Conservation (phyloP, 169 alveolate species). For the Neospora caninum region DNA sequence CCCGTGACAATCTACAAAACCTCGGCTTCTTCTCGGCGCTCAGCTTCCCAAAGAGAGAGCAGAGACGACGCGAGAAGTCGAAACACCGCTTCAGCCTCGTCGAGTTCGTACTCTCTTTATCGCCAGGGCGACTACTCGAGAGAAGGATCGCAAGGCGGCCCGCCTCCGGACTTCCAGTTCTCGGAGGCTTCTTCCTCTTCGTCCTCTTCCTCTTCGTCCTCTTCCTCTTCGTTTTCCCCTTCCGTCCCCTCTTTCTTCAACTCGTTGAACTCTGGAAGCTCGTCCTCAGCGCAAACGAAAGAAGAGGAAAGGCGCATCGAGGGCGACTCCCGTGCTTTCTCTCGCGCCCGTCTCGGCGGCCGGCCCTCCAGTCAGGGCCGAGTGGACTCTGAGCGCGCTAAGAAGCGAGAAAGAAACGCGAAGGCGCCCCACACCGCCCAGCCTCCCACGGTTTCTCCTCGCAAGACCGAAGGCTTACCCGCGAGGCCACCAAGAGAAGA, state of each 20-base stretch:
- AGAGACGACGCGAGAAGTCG: neutral
- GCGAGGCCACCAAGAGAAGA: no score
- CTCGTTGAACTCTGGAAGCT: neutral
- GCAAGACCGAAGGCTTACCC: no score
- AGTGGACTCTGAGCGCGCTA: no score
- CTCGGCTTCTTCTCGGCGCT: neutral
- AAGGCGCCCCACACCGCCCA: no score
- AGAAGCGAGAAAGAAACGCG: no score
- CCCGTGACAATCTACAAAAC: neutral
- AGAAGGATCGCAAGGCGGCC: conserved; percentile 22
- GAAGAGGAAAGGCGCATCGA: neutral
- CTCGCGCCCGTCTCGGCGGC: no score
- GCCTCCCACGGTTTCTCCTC: no score
- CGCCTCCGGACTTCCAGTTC: conserved; percentile 8
- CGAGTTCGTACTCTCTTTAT: neutral
- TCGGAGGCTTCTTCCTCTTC: conserved; percentile 21
- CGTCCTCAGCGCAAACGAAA: neutral
- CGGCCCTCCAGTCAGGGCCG: no score
- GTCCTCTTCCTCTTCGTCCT: conserved; percentile 19
- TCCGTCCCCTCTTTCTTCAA: neutral
- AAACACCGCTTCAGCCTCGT: neutral
- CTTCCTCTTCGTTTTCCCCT: neutral
- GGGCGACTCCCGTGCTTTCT: neutral
- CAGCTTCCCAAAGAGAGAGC: neutral
- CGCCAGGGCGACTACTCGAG: neutral